Evolutionary conservation across 2,329 filamentous ascomycete genomes (phyloP).

Genomic region (Fusarium lateritium): DNA sequence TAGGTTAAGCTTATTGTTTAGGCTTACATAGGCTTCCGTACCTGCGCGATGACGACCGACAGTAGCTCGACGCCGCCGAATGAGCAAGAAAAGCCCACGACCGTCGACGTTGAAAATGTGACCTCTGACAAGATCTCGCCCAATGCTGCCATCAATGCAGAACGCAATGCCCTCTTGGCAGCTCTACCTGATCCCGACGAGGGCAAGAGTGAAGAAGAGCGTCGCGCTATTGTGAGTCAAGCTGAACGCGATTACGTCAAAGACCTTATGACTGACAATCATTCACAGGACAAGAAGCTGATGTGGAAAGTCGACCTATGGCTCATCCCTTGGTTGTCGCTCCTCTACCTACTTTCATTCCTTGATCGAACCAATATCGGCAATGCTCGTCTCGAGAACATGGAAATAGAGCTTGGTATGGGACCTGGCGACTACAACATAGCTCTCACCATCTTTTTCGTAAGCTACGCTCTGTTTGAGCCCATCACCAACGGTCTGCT

Average conservation of each 20-base stretch:
- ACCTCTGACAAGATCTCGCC: conserved; percentile 8
- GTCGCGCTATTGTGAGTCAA: conserved; percentile 68
- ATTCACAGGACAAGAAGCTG: conserved; percentile 61
- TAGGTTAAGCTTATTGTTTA: neutral
- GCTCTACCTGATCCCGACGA: conserved; percentile 63
- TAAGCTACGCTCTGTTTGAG: conserved; percentile 77
- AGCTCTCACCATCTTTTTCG: conserved; percentile 74
- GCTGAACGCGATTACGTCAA: conserved; percentile 42
- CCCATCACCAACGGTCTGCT: conserved; percentile 75
- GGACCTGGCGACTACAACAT: conserved; percentile 69
- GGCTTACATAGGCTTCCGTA: neutral
- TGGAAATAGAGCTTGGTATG: conserved; percentile 43
- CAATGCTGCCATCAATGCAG: conserved; percentile 40
- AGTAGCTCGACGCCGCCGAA: conserved; percentile 33
- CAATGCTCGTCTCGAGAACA: conserved; percentile 61
- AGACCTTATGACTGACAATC: neutral
- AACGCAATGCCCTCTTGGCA: conserved; percentile 50
- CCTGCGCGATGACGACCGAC: conserved; percentile 33
- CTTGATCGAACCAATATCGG: conserved; percentile 58
- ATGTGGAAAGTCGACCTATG: conserved; percentile 70
- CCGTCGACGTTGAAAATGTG: conserved; percentile 37
- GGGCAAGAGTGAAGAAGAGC: conserved; percentile 73
- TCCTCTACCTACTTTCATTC: conserved; percentile 71
- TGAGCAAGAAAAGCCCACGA: conserved; percentile 34
- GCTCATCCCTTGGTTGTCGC: conserved; percentile 70